A percentile compares a stretch with the other conserved stretches of the same genome.
phyloP scores from a whole-genome alignment of 1,284 basidiomycete genomes.

The Apiotrichum domesticum region DNA sequence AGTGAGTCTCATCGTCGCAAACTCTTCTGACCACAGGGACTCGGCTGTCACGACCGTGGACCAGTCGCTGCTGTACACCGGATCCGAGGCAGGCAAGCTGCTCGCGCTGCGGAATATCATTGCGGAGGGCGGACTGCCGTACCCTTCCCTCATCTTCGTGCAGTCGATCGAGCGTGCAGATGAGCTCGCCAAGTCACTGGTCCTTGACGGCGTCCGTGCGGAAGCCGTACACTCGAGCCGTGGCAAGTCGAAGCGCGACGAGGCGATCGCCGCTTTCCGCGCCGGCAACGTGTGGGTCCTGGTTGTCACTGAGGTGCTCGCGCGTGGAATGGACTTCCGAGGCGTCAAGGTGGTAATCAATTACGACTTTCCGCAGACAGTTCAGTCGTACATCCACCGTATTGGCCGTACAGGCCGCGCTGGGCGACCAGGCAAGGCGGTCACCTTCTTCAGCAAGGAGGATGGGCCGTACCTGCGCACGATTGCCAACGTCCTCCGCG shows the following conservation, averaged over 20 bases:
- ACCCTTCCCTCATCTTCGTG: constrained; percentile 88
- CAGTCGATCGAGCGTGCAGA: constrained; percentile 87
- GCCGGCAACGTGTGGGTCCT: constrained; percentile 84
- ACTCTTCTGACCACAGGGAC: constrained; percentile 56
- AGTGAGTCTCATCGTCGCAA: constrained; percentile 54
- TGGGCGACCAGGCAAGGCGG: constrained; percentile 80
- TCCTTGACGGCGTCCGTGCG: constrained; percentile 77
- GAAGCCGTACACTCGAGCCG: constrained; percentile 88
- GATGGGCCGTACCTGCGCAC: constrained; percentile 87
- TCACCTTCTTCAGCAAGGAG: constrained; percentile 93
- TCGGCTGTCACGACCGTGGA: constrained; percentile 67
- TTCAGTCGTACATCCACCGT: constrained; percentile 91
- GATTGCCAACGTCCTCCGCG: constrained; percentile 90
- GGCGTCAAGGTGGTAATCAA: constrained; percentile 92
- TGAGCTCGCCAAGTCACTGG: constrained; percentile 80
- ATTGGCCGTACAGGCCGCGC: constrained; percentile 95
- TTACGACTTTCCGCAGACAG: constrained; percentile 89
- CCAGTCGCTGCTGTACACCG: constrained; percentile 84
- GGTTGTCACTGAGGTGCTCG: constrained; percentile 91
- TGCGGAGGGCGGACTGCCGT: constrained; percentile 70
- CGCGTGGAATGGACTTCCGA: constrained; percentile 95
- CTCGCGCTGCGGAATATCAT: constrained; percentile 75
- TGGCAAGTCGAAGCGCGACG: constrained; percentile 78
- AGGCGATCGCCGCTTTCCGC: constrained; percentile 76
- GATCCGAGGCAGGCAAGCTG: constrained; percentile 86